phyloP scores from a whole-genome alignment of 1,284 basidiomycete genomes.

The Sanghuangporus sanghuang region DNA sequence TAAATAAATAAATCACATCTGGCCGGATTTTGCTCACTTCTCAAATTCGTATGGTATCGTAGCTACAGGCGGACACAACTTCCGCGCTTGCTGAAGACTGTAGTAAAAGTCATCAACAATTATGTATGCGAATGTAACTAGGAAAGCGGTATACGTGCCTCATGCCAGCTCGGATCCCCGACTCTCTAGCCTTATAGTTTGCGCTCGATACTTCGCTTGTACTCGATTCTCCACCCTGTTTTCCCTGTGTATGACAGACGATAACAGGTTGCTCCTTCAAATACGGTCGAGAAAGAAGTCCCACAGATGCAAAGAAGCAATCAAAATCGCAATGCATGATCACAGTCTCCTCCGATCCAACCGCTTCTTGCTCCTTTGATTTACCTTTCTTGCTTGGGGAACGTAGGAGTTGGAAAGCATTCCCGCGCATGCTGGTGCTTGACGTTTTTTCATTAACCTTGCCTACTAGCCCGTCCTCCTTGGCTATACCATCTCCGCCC shows the following conservation, averaged over 20 bases:
- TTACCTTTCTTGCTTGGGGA: slow-evolving; percentile 53
- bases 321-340: slow-evolving; percentile 98
- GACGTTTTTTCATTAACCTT: slow-evolving; percentile 1
- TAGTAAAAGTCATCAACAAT: background rate
- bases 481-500: slow-evolving; percentile 22
- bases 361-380: slow-evolving; percentile 33
- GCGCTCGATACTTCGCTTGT: slow-evolving; percentile 95
- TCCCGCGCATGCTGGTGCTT: slow-evolving; percentile 51
- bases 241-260: slow-evolving; percentile 89
- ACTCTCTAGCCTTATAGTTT: slow-evolving; percentile 88
- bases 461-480: slow-evolving; percentile 8
- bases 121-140: background rate
- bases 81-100: slow-evolving; percentile 80
- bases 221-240: slow-evolving; percentile 60
- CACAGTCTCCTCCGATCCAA: slow-evolving; percentile 47
- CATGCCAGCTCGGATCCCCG: slow-evolving; percentile 94
- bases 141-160: slow-evolving; percentile 44
- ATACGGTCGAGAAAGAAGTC: slow-evolving; percentile 71
- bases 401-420: slow-evolving; percentile 39
- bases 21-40: slow-evolving; percentile 35
- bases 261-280: slow-evolving; percentile 84
- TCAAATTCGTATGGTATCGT: slow-evolving; percentile 94
- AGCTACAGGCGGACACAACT: slow-evolving; percentile 65
- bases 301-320: slow-evolving; percentile 95
- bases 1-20: background rate